These are phyloP conservation scores for Ceratobasidium sp. DNA, from an alignment of 1,284 basidiomycete species.

Conservation along the genomic window DNA sequence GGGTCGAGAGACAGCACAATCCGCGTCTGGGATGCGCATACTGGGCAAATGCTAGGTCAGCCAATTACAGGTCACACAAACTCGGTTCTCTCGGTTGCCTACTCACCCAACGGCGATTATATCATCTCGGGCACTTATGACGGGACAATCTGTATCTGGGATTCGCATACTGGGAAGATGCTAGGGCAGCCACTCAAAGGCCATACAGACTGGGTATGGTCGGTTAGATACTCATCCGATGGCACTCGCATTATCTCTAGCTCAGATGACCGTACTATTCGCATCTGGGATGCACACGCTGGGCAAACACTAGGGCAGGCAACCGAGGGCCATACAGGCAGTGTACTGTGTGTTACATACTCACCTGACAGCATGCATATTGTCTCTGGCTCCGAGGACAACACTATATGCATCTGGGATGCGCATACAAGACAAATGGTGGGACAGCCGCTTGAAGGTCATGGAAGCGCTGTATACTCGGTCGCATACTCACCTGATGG, in stretches of 20 bases:
- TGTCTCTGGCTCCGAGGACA: conserved; percentile 23
- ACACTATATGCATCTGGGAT: conserved; percentile 21
- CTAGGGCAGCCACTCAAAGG: not conserved
- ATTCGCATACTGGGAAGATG: not conserved
- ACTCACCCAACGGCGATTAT: not conserved
- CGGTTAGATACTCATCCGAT: not conserved
- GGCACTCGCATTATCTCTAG: not conserved
- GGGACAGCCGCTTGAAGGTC: not conserved
- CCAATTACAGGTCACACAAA: not conserved
- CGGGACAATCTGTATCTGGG: not conserved
- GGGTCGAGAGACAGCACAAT: not conserved
- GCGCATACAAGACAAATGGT: not conserved
- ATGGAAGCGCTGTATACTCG: not conserved
- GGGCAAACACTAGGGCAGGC: not conserved
- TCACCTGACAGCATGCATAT: not conserved
- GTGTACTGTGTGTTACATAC: not conserved
- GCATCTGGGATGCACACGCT: not conserved
- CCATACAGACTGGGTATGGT: not conserved
- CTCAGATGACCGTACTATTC: not conserved
- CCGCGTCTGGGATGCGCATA: not conserved
- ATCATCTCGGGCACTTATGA: not conserved
- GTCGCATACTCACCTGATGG: conserved; percentile 37
- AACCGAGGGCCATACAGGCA: not conserved
- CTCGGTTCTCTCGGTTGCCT: not conserved
- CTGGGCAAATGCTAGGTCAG: not conserved